Base-by-base conservation (phyloP, 768 basidiomycete genomes). In the Tubosaeta sp. region DNA sequence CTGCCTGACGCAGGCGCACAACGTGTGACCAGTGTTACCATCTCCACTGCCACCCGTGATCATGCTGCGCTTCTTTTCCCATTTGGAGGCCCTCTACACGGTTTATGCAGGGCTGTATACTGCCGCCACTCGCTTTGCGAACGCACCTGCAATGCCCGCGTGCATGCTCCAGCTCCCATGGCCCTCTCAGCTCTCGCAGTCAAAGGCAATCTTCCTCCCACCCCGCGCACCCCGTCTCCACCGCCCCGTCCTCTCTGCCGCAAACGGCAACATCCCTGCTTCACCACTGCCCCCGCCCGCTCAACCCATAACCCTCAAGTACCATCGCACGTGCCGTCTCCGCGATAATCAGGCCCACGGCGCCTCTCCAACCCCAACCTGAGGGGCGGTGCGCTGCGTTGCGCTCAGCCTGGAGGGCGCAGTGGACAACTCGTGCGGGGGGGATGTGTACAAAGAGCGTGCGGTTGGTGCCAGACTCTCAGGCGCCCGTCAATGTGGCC, bases 351-450 rank as follows among this genome's bases (percentile, higher is more conserved):
- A 33, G 33, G 4, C 25, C 41, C 4, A 25, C 53, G 1, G 54
- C 50, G 7, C 46, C 51, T 17, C 53, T 65, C 65, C 67, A 66
- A n/a, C 62, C 59, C 65, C 67, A 64, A 10, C 51, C 64, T 4
- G 33, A 26, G 16, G 39, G 42, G 2, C 57, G 53, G 19, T 48
- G 52, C 16, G 58, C 42, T 16, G 55, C 56, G 32, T 69, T 69
- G 35, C 43, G 34, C 31, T 37, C 56, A 2, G 58, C 60, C 6
- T 67, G 22, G 12, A 65, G 57, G 5, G 54, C 52, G 26, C 57
- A 56, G 32, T 57, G 35, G 2, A 69, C 10, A 32, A 69, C 52
- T 12, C 67, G 60, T 2, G 50, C 63, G 0, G 65, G 53, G 2
- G 62, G 67, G 0, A 55, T 25, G 25, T 54, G 53, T 0, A 67